Evolutionary conservation across 768 basidiomycete genomes (phyloP).

Genomic region (Suillus luteus): DNA sequence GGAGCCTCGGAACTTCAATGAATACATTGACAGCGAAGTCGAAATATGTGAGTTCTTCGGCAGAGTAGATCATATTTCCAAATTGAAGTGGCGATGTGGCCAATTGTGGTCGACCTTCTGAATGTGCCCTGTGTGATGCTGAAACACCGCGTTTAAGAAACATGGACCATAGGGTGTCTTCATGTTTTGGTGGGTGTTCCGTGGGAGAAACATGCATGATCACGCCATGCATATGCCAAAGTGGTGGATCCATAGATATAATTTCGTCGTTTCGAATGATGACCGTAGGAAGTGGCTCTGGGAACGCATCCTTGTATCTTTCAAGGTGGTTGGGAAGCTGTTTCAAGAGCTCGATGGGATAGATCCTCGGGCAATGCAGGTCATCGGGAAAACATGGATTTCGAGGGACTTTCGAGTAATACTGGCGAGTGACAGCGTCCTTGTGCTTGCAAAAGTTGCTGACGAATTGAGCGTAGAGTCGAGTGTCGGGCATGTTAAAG

Average conservation of each 20-base stretch:
- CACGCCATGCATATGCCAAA: neutral
- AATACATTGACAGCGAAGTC: conserved; percentile 31
- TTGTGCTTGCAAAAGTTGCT: neutral
- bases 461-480: neutral
- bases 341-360: conserved; percentile 15
- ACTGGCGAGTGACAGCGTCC: neutral
- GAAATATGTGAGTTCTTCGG: conserved; percentile 17
- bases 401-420: neutral
- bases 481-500: neutral
- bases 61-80: conserved; percentile 11
- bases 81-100: neutral
- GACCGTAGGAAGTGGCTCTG: conserved; percentile 24
- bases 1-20: conserved; percentile 11
- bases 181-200: neutral
- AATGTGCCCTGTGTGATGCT: conserved; percentile 10
- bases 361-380: conserved; percentile 9
- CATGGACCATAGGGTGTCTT: conserved; percentile 19
- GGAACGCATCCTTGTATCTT: conserved; percentile 17
- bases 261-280: conserved; percentile 23
- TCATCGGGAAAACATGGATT: neutral
- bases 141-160: conserved; percentile 21
- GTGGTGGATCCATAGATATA: conserved; percentile 10
- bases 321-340: conserved; percentile 16
- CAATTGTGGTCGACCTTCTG: neutral
- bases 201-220: conserved; percentile 13